Evolutionary conservation across 305 asterid genomes (phyloP).

Genomic region (Fraxinus greggii): DNA sequence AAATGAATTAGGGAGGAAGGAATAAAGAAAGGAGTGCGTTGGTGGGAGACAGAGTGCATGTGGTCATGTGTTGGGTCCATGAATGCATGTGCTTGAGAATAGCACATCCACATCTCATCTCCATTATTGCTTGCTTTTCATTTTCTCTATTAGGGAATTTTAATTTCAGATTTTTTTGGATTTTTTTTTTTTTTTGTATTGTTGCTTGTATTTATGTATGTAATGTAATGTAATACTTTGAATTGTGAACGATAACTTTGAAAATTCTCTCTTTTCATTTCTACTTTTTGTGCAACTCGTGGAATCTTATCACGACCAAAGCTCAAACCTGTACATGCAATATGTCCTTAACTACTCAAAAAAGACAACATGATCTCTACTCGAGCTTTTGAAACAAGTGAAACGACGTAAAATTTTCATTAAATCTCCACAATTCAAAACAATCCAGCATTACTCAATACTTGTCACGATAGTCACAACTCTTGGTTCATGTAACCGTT

Average conservation of each 20-base stretch:
- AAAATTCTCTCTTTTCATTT: neutral
- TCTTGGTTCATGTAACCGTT: neutral
- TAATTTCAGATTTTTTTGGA: neutral
- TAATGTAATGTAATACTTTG: neutral
- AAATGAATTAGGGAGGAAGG: slow-evolving; percentile 7
- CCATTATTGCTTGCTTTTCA: neutral
- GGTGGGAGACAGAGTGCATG: slow-evolving; percentile 40
- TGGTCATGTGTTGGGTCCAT: slow-evolving; percentile 30
- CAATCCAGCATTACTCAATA: neutral
- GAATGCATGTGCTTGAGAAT: neutral
- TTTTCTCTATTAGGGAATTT: neutral
- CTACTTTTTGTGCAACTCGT: neutral
- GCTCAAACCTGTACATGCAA: neutral
- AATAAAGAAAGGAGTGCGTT: slow-evolving; percentile 22
- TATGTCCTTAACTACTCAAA: neutral
- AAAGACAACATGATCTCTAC: neutral
- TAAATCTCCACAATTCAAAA: neutral
- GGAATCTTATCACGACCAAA: neutral
- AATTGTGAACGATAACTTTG: neutral
- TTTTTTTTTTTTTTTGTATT: neutral
- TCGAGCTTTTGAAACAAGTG: neutral
- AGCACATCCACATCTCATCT: neutral
- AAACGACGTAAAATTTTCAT: neutral
- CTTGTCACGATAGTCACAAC: neutral
- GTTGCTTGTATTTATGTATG: neutral